phyloP scores from a whole-genome alignment of 305 asterid species.

The Withania somnifera region DNA sequence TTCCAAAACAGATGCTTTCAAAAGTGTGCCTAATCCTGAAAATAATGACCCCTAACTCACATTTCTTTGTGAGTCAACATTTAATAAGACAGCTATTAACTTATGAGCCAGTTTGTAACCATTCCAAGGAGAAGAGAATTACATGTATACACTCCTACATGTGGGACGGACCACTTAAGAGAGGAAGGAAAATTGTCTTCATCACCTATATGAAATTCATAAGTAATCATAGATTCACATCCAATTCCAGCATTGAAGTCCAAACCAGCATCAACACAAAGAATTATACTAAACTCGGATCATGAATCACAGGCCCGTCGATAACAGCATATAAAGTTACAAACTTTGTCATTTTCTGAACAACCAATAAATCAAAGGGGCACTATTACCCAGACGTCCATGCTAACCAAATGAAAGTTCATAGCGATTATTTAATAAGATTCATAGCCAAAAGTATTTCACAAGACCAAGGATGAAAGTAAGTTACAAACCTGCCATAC shows the following conservation, averaged over 20 bases:
- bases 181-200: not conserved
- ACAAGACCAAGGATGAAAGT: not conserved
- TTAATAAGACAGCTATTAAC: not conserved
- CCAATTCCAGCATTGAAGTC: not conserved
- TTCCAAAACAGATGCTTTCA: not conserved
- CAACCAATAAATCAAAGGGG: not conserved
- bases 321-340: not conserved
- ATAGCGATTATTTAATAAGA: not conserved
- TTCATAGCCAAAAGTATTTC: not conserved
- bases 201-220: not conserved
- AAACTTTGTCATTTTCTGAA: not conserved
- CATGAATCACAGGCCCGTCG: not conserved
- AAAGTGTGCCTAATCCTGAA: not conserved
- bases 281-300: not conserved
- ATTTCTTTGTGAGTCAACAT: not conserved
- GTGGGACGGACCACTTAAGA: not conserved
- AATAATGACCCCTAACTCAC: not conserved
- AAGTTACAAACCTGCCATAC: conserved; percentile 61
- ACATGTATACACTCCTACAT: not conserved
- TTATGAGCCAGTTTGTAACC: not conserved
- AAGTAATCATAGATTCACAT: not conserved
- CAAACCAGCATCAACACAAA: not conserved
- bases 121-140: not conserved
- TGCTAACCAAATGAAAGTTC: not conserved
- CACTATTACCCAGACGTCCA: not conserved